Evolutionary conservation across 495 filamentous ascomycete genomes (phyloP).

Genomic region (Cercophora samala): DNA sequence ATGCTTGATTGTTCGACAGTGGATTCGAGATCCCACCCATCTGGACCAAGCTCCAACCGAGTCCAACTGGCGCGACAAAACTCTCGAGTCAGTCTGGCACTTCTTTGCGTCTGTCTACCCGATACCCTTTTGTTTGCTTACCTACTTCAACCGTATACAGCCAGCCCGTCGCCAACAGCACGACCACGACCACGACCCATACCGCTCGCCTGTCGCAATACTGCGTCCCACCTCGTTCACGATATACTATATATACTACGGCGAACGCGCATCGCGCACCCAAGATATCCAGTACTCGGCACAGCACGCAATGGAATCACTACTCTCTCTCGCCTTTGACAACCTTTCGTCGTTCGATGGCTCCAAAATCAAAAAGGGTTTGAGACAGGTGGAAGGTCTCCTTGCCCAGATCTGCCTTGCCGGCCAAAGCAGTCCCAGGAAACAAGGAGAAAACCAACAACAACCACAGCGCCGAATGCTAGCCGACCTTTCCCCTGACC

Average conservation of each 20-base stretch:
- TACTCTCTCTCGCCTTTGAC: conserved; percentile 91
- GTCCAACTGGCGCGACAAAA: background rate
- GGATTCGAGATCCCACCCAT: background rate
- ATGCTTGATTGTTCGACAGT: background rate
- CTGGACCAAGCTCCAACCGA: background rate
- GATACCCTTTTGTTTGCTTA: background rate
- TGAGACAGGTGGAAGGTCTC: conserved; percentile 92
- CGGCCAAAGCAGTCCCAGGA: conserved; percentile 39
- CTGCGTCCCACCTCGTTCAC: background rate
- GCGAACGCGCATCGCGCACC: background rate
- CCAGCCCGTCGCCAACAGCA: background rate
- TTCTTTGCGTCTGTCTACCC: background rate
- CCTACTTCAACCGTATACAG: background rate
- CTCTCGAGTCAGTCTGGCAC: conserved; percentile 4
- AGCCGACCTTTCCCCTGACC: conserved; percentile 70
- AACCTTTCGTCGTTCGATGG: conserved; percentile 92
- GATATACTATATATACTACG: background rate
- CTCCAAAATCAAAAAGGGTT: conserved; percentile 83
- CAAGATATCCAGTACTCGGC: conserved; percentile 1
- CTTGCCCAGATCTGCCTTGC: conserved; percentile 94
- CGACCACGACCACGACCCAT: background rate
- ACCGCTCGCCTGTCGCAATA: background rate
- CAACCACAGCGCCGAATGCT: conserved; percentile 57
- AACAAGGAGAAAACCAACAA: conserved; percentile 23
- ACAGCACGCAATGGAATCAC: conserved; percentile 70